A percentile compares a stretch with the other conserved stretches of the same genome.
Conservation (phyloP, 2,329 filamentous ascomycete species). For the Exophiala spinifera region DNA sequence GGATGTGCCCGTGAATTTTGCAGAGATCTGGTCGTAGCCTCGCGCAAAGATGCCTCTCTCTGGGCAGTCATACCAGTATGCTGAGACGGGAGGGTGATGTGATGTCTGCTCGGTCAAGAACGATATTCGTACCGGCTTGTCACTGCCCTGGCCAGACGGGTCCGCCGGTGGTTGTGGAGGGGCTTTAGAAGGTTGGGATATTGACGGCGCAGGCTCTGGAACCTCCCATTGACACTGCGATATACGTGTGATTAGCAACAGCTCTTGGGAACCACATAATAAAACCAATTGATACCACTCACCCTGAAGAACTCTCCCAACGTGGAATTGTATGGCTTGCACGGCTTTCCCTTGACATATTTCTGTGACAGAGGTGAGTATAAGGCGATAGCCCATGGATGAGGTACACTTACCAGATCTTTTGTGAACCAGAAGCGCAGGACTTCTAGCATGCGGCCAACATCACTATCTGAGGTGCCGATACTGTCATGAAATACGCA, state of each 20-base stretch:
- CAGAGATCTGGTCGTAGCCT: conserved; percentile 93
- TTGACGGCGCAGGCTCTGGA: conserved; percentile 69
- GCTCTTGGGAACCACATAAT: neutral
- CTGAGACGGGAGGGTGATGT: conserved; percentile 94
- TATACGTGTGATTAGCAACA: neutral
- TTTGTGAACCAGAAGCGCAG: conserved; percentile 98
- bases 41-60: conserved; percentile 83
- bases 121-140: conserved; percentile 68
- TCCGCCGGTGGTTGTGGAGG: conserved; percentile 36
- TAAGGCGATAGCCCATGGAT: conserved; percentile 7
- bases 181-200: conserved; percentile 40
- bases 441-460: conserved; percentile 93
- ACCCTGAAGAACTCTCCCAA: conserved; percentile 96
- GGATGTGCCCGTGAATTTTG: conserved; percentile 95
- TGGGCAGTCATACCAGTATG: conserved; percentile 89
- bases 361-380: conserved; percentile 54
- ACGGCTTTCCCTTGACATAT: conserved; percentile 97
- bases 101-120: conserved; percentile 98
- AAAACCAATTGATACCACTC: conserved; percentile 35
- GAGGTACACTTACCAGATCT: conserved; percentile 60
- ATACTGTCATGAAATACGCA: conserved; percentile 47
- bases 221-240: conserved; percentile 90
- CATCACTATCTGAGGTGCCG: conserved; percentile 83
- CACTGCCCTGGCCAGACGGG: conserved; percentile 33
- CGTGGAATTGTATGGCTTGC: conserved; percentile 98